A percentile compares a stretch with the other conserved stretches of the same genome.
Conservation (phyloP, 2,329 filamentous ascomycete species). For the Xylariaceae sp. region DNA sequence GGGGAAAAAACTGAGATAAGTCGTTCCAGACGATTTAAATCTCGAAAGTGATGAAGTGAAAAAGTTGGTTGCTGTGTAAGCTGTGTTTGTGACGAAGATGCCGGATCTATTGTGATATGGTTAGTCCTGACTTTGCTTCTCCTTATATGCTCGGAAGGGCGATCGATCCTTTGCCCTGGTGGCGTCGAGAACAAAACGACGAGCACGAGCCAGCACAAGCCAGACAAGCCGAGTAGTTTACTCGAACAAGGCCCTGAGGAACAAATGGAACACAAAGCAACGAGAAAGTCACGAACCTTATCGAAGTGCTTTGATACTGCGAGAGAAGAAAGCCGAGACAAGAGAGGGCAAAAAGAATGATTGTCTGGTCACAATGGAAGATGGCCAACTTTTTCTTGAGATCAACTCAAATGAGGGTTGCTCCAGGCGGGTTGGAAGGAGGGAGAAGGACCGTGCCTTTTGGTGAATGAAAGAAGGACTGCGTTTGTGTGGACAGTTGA, state of each 20-base stretch:
- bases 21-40: slow-evolving; percentile 39
- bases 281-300: slow-evolving; percentile 22
- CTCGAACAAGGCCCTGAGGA: slow-evolving; percentile 15
- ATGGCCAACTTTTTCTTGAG: slow-evolving; percentile 22
- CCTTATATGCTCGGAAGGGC: slow-evolving; percentile 3
- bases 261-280: slow-evolving; percentile 14
- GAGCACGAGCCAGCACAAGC: not conserved
- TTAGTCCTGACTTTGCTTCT: slow-evolving; percentile 4
- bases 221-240: not conserved
- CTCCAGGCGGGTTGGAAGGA: slow-evolving; percentile 36
- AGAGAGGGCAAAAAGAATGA: slow-evolving; percentile 17
- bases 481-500: slow-evolving; percentile 21
- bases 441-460: not conserved
- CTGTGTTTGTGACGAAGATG: slow-evolving; percentile 17
- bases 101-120: slow-evolving; percentile 3
- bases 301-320: slow-evolving; percentile 23
- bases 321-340: slow-evolving; percentile 21
- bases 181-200: not conserved
- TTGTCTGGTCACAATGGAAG: slow-evolving; percentile 26
- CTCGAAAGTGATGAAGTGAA: slow-evolving; percentile 25
- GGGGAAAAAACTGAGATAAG: slow-evolving; percentile 29
- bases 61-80: slow-evolving; percentile 21
- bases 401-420: slow-evolving; percentile 35
- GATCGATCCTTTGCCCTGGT: not conserved
- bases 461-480: slow-evolving; percentile 30